phyloP scores from a whole-genome alignment of 2,329 filamentous ascomycete species.

The Aspergillus phoenicis region DNA sequence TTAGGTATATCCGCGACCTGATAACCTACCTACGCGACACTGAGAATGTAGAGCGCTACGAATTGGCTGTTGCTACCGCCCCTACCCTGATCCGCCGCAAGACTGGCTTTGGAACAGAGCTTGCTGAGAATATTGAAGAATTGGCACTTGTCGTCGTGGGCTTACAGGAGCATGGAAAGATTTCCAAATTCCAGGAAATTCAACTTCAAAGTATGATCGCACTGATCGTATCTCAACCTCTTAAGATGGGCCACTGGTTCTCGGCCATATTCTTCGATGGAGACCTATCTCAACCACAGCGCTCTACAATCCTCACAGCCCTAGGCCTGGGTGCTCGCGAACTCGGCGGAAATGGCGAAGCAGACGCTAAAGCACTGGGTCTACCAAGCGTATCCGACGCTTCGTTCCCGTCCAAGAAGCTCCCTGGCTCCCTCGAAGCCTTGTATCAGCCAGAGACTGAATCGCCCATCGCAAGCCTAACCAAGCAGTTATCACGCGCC shows the following conservation, averaged over 20 bases:
- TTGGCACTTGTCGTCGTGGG: constrained; percentile 75
- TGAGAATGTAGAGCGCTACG: constrained; percentile 82
- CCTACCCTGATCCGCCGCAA: constrained; percentile 84
- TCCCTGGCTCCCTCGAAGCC: constrained; percentile 73
- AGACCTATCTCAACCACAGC: constrained; percentile 85
- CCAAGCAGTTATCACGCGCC: constrained; percentile 66
- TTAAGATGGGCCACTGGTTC: constrained; percentile 80
- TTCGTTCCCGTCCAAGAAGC: constrained; percentile 76
- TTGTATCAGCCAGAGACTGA: constrained; percentile 59
- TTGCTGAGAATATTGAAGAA: constrained; percentile 80
- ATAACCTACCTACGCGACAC: constrained; percentile 76
- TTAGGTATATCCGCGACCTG: constrained; percentile 77
- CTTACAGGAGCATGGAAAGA: constrained; percentile 81
- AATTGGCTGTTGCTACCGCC: constrained; percentile 75
- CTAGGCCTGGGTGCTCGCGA: constrained; percentile 82
- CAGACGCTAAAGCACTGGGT: constrained; percentile 47
- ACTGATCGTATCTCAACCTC: constrained; percentile 73
- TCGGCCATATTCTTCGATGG: constrained; percentile 84
- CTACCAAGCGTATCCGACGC: constrained; percentile 39
- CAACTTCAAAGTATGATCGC: constrained; percentile 81
- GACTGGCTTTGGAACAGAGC: constrained; percentile 82
- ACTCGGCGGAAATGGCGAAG: constrained; percentile 72
- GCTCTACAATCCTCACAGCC: constrained; percentile 77
- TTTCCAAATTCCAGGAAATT: constrained; percentile 74
- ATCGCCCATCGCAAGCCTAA: constrained; percentile 68